Evolutionary conservation across 371 early-diverging fungal genomes (phyloP).

Genomic region (Catenaria anguillulae): DNA sequence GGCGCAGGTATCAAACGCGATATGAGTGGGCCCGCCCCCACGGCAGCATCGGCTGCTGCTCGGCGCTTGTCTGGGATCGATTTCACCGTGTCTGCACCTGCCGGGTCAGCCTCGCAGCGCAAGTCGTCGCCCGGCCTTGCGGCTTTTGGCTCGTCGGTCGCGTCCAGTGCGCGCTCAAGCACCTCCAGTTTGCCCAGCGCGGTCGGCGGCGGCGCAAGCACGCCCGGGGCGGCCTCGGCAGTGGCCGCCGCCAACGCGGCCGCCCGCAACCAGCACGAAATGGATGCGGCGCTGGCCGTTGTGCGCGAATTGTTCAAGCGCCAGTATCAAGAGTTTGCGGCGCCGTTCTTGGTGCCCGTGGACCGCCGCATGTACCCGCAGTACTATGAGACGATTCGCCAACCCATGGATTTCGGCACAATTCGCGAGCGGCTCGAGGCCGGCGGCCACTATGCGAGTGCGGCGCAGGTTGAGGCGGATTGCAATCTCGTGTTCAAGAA

Average conservation of each 20-base stretch:
- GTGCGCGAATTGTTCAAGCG: conserved; percentile 64
- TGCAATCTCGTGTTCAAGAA: conserved; percentile 38
- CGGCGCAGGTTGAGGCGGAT: conserved; percentile 50
- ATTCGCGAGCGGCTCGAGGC: conserved; percentile 43
- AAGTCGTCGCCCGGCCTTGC: conserved; percentile 50
- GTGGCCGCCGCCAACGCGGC: conserved; percentile 19
- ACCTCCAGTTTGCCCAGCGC: too few species aligned
- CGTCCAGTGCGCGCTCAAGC: too few species aligned
- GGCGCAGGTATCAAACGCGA: not conserved
- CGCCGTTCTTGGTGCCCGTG: conserved; percentile 81
- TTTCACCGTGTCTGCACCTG: not conserved
- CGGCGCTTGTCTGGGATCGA: not conserved
- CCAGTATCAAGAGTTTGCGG: conserved; percentile 48
- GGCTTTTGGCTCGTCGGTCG: too few species aligned
- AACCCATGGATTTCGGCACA: conserved; percentile 55
- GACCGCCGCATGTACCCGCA: conserved; percentile 49
- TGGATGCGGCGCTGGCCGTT: conserved; percentile 19
- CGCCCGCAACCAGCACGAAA: conserved; percentile 13
- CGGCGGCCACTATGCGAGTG: conserved; percentile 27
- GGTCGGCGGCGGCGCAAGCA: conserved; percentile 27
- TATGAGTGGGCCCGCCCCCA: not conserved
- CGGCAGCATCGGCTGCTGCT: not conserved
- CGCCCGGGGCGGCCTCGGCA: conserved; percentile 8
- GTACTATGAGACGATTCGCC: conserved; percentile 37
- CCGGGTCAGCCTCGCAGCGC: conserved; percentile 27